phyloP scores from a whole-genome alignment of 1,284 basidiomycete genomes.

The Leccinum solheimii region DNA sequence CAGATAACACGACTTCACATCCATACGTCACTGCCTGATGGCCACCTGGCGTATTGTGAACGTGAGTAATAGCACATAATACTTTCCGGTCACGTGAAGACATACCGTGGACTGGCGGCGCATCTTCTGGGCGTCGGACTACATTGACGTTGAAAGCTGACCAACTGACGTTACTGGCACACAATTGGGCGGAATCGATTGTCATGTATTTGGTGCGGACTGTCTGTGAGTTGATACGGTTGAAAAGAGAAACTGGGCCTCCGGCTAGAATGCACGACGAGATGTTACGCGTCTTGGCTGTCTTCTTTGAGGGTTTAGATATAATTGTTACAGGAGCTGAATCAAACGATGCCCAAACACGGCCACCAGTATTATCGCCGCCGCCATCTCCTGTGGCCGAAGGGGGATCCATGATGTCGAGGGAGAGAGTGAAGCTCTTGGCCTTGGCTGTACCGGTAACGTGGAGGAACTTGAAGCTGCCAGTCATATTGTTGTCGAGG shows the following conservation, averaged over 20 bases:
- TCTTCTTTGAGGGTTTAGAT: conserved; percentile 97
- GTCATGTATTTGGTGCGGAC: conserved; percentile 97
- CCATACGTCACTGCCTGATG: conserved; percentile 89
- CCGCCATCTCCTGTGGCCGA: conserved; percentile 49
- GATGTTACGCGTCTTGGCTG: conserved; percentile 92
- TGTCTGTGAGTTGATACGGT: conserved; percentile 95
- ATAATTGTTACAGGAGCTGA: conserved; percentile 92
- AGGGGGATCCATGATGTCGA: conserved; percentile 76
- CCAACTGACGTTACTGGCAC: conserved; percentile 86
- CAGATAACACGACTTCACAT: conserved; percentile 83
- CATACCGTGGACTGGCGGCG: conserved; percentile 56
- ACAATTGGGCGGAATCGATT: conserved; percentile 80
- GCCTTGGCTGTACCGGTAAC: conserved; percentile 87
- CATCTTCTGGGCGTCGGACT: conserved; percentile 62
- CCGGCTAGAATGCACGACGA: conserved; percentile 88
- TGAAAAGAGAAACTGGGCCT: conserved; percentile 92
- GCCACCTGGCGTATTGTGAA: conserved; percentile 49
- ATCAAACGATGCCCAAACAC: conserved; percentile 88
- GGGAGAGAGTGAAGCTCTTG: conserved; percentile 84
- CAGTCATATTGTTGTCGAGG: conserved; percentile 77
- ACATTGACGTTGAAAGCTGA: conserved; percentile 93
- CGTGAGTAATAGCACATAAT: conserved; percentile 38
- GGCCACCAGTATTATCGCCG: conserved; percentile 56
- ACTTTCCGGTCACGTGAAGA: conserved; percentile 53
- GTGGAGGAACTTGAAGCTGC: conserved; percentile 89